These are phyloP conservation scores for Rosa rugosa DNA, from an alignment of 306 rosid genomes.

Conservation along the genomic window DNA sequence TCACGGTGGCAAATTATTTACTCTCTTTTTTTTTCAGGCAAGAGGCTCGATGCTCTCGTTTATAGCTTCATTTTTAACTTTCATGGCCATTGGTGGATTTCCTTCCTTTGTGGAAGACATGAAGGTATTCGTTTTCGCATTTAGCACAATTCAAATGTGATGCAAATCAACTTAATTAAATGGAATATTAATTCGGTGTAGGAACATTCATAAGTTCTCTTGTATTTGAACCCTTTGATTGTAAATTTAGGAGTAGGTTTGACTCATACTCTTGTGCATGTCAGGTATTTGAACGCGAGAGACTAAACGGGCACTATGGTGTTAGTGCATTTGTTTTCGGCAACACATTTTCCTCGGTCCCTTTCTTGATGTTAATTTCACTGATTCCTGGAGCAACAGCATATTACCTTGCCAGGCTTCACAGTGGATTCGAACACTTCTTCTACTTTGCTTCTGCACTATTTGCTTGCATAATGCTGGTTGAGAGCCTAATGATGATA, in stretches of 20 bases:
- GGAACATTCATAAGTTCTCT: too few relatives aligned
- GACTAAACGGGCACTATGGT: constrained; percentile 72
- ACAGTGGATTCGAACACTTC: constrained; percentile 36
- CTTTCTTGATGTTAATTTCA: constrained; percentile 43
- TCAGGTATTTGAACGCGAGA: constrained; percentile 71
- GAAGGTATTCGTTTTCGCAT: neutral
- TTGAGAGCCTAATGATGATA: constrained; percentile 82
- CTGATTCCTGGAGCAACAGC: constrained; percentile 55
- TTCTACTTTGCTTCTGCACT: constrained; percentile 34
- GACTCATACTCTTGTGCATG: neutral
- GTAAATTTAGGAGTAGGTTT: too few relatives aligned
- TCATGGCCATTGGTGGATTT: constrained; percentile 81
- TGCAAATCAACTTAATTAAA: too few relatives aligned
- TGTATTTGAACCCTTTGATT: too few relatives aligned
- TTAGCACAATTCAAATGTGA: too few relatives aligned
- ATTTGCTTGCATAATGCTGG: constrained; percentile 48
- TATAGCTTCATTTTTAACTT: constrained; percentile 46
- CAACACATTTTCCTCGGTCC: constrained; percentile 64
- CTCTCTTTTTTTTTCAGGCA: constrained; percentile 40
- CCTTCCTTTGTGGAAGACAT: constrained; percentile 44
- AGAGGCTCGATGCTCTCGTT: constrained; percentile 58
- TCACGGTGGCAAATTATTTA: neutral
- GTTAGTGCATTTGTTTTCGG: constrained; percentile 51
- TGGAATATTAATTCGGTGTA: too few relatives aligned
- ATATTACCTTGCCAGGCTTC: constrained; percentile 60